Evolutionary conservation across 371 early-diverging fungal genomes (phyloP).

Genomic region (Mucor indicus): DNA sequence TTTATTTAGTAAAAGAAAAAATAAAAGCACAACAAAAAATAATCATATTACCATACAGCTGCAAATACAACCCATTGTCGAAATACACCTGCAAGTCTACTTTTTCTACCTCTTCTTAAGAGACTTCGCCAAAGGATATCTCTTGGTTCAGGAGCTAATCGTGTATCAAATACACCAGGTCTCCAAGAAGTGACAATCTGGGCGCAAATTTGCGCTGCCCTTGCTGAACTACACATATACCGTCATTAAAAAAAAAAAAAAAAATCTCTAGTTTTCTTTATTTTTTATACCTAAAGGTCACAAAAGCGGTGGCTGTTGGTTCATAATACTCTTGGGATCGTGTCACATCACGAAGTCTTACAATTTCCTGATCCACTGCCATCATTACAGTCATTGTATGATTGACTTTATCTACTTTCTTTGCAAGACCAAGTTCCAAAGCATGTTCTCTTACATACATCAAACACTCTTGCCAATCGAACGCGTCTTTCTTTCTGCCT

Average conservation of each 20-base stretch:
- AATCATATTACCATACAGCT: constrained; percentile 50
- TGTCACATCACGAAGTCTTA: constrained; percentile 23
- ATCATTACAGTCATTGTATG: constrained; percentile 9
- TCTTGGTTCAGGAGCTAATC: constrained; percentile 89
- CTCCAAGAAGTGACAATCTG: constrained; percentile 59
- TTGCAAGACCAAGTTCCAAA: too few species aligned
- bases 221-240: constrained; percentile 18
- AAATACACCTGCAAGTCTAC: constrained; percentile 29
- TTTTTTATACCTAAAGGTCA: constrained; percentile 57
- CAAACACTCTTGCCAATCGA: too few species aligned
- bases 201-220: constrained; percentile 59
- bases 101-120: constrained; percentile 51
- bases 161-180: constrained; percentile 68
- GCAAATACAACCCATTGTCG: constrained; percentile 50
- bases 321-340: constrained; percentile 42
- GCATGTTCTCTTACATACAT: too few species aligned
- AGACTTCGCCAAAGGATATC: constrained; percentile 89
- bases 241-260: background rate
- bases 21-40: constrained; percentile 1
- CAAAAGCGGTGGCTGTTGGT: constrained; percentile 60
- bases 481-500: too few species aligned
- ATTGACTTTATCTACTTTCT: too few species aligned
- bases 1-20: too few species aligned
- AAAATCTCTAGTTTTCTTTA: background rate
- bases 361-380: constrained; percentile 25